Evolutionary conservation across 257 asterid species (phyloP), one percentile per base, ranked within the genome.

Genomic region (Verbena officinalis): DNA sequence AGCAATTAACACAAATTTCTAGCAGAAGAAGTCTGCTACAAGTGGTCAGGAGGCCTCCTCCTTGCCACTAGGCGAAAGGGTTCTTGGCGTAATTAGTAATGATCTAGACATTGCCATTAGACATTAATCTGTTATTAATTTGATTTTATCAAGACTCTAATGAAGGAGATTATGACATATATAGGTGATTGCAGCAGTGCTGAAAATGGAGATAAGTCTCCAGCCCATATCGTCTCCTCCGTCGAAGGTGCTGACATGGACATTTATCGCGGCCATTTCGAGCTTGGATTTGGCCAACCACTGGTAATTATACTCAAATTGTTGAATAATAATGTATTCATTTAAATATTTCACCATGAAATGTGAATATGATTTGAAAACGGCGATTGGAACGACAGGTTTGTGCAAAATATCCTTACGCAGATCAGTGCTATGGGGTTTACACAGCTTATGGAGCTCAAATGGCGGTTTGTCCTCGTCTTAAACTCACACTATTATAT

Each of bases 281-380:
- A 84, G 58, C 83, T 77, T 65, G 86, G 91, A 50, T 75, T 73
- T 51, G 81, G 86, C 53, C 88, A 79, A 45, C 56, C 81, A 22
- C 33, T 75, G 86, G 91, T 84, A 77, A 52, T 42, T 14, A 44
- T 5, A n/a, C 40, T 36, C 11, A 23, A n/a, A 27, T 19, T 46
- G 46, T 23, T 39, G 10, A 3, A 38, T 12, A 15, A 3, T n/a
- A 27, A 20, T 7, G 14, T 54, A 12, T 24, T 19, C 12, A 48
- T 33, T 7, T 0, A 24, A n/a, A n/a, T n/a, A n/a, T n/a, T n/a
- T n/a, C n/a, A n/a, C n/a, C n/a, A n/a, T n/a, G n/a, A n/a, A n/a
- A n/a, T n/a, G n/a, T 46, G 24, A 31, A 62, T 16, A 54, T 34
- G 19, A 63, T 42, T 12, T 14, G 33, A 60, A 38, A 63, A 27